These are phyloP conservation scores for Colletotrichum graminicola DNA, from an alignment of 2,329 filamentous ascomycete genomes.

Conservation along the genomic window DNA sequence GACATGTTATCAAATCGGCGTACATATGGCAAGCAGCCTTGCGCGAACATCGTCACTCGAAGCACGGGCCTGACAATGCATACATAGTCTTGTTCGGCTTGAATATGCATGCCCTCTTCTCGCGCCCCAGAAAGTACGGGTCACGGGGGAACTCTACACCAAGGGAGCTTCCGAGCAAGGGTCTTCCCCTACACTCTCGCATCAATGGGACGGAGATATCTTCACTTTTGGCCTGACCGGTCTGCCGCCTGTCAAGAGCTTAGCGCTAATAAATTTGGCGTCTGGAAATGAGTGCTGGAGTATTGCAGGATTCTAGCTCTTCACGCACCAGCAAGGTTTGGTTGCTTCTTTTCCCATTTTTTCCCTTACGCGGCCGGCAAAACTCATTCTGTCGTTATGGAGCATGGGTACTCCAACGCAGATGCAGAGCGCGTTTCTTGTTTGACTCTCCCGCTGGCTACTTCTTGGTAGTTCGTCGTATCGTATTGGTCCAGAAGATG, in stretches of 20 bases:
- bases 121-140: background rate
- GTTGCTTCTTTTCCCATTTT: background rate
- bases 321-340: conserved; percentile 1
- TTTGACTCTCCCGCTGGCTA: conserved; percentile 1
- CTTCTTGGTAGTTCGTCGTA: too few species aligned
- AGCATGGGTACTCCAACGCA: background rate
- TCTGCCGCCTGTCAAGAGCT: conserved; percentile 9
- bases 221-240: conserved; percentile 23
- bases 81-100: background rate
- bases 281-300: conserved; percentile 15
- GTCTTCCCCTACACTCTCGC: conserved; percentile 14
- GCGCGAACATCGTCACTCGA: background rate
- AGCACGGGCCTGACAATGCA: background rate
- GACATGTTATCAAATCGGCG: background rate
- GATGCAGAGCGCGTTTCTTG: background rate
- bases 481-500: background rate
- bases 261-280: conserved; percentile 5
- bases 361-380: conserved; percentile 1
- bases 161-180: conserved; percentile 21
- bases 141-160: conserved; percentile 32
- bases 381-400: background rate
- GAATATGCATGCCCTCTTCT: background rate
- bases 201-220: conserved; percentile 27
- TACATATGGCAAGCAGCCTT: too few species aligned
- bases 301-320: conserved; percentile 3